Base-by-base conservation (phyloP, 2,329 filamentous ascomycete genomes). In the Cercospora zeae-maydis region DNA sequence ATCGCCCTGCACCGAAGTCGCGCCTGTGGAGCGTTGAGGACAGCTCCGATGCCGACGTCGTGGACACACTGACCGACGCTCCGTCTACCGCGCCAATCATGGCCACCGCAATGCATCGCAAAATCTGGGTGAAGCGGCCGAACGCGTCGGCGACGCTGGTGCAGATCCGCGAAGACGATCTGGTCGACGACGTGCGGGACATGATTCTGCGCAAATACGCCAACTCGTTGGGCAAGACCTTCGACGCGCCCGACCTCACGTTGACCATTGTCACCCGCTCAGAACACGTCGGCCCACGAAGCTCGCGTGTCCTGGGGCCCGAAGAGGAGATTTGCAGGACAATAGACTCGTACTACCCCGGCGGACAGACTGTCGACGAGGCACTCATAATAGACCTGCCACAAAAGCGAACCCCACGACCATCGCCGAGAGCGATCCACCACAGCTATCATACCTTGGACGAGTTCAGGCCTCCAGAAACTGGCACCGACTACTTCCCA, bases 181-280 rank as follows among this genome's bases (percentile, higher is more conserved):
- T 98, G 70, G 93, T 98, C 62, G 95, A 99, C 76, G 93, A 97
- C 77, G 88, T 96, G 65, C 89, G 93, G 70, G 95, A 97, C 70
- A 86, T 92, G 82, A 95, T 98, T 62, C 80, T 98, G 70, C 87
- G 86, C 72, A 98, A 98, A 80, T 99, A 98, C 76, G 87, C 88
- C 70, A 98, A 99, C 78, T 96, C 92, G 13, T 82, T 99, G 27
- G 93, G 93, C 56, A 88, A 88, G 70, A 90, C 85, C 58, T 97
- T 93, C 76, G 95, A 99, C 78, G 84, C 95, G 10, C 95, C 95
- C 11, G 95, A 99, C 76, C 84, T 99, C 62, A 87, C 85, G 10
- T 82, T 98, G 67, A 87, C 90, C 66, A 90, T 98, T 69, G 75
- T 83, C 14, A 86, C 90, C n/a, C 84, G 92, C 61, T 74, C 78